These are phyloP conservation scores for Fraxinus anomala DNA, from an alignment of 257 asterid genomes.

Conservation along the genomic window DNA sequence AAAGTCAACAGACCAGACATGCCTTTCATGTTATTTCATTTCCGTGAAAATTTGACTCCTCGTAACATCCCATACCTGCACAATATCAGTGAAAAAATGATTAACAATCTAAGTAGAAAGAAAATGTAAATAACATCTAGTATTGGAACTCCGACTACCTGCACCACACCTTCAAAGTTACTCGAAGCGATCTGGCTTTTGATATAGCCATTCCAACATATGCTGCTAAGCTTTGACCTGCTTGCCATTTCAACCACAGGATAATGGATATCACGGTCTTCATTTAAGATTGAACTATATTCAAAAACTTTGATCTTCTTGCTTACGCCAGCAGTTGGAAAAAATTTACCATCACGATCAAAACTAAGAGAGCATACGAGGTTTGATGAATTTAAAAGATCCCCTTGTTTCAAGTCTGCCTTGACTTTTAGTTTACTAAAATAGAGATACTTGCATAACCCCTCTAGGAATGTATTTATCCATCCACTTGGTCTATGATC, in stretches of 20 bases:
- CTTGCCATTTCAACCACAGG: slow-evolving; percentile 93
- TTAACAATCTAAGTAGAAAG: slow-evolving; percentile 3
- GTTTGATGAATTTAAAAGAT: slow-evolving; percentile 86
- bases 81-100: slow-evolving; percentile 15
- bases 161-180: slow-evolving; percentile 98
- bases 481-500: slow-evolving; percentile 61
- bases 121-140: background rate
- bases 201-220: slow-evolving; percentile 94
- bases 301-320: slow-evolving; percentile 94
- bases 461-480: slow-evolving; percentile 78
- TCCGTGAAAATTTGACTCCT: slow-evolving; percentile 84
- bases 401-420: slow-evolving; percentile 96
- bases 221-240: slow-evolving; percentile 90
- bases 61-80: slow-evolving; percentile 91
- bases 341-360: slow-evolving; percentile 95
- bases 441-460: slow-evolving; percentile 80
- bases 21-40: slow-evolving; percentile 91
- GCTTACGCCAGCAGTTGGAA: slow-evolving; percentile 95
- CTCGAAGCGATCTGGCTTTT: slow-evolving; percentile 97
- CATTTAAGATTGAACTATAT: slow-evolving; percentile 68
- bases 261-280: slow-evolving; percentile 84
- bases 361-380: slow-evolving; percentile 89
- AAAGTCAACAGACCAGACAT: slow-evolving; percentile 95
- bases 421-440: slow-evolving; percentile 76
- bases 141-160: slow-evolving; percentile 42